Evolutionary conservation across 164 flowering plant species (phyloP).

Genomic region (Vitis riparia): DNA sequence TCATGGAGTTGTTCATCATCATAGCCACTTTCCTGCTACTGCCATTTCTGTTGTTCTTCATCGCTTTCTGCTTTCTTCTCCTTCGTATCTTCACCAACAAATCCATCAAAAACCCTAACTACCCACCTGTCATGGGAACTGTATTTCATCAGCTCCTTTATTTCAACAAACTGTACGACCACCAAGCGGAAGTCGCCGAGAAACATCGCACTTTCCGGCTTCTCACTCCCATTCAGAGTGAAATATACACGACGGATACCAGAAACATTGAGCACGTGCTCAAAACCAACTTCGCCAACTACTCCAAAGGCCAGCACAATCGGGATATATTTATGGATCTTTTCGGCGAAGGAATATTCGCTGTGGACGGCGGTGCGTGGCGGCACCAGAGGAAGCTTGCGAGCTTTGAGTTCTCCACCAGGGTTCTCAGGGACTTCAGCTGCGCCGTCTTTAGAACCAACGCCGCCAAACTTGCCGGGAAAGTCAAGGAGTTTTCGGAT

Average conservation of each 20-base stretch:
- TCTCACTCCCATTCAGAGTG: slow-evolving; percentile 42
- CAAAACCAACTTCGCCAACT: slow-evolving; percentile 50
- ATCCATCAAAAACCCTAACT: slow-evolving; percentile 34
- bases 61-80: slow-evolving; percentile 18
- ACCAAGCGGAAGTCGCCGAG: slow-evolving; percentile 39
- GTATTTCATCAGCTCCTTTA: slow-evolving; percentile 46
- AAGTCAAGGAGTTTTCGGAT: slow-evolving; percentile 25
- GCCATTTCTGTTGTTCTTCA: slow-evolving; percentile 20
- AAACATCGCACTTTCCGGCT: slow-evolving; percentile 53
- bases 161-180: slow-evolving; percentile 48
- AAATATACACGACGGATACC: slow-evolving; percentile 52
- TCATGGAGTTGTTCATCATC: slow-evolving; percentile 11
- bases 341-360: slow-evolving; percentile 70
- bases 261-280: slow-evolving; percentile 63
- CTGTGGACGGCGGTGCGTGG: slow-evolving; percentile 70
- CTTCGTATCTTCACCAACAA: slow-evolving; percentile 38
- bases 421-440: slow-evolving; percentile 67
- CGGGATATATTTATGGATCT: slow-evolving; percentile 27
- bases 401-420: slow-evolving; percentile 70
- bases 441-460: slow-evolving; percentile 51
- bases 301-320: slow-evolving; percentile 41
- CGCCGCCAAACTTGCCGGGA: slow-evolving; percentile 50
- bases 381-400: slow-evolving; percentile 71
- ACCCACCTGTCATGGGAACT: slow-evolving; percentile 54
- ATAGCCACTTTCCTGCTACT: slow-evolving; percentile 3